These are phyloP conservation scores for Sporothrix globosa DNA, from an alignment of 2,329 filamentous ascomycete genomes.

Conservation along the genomic window DNA sequence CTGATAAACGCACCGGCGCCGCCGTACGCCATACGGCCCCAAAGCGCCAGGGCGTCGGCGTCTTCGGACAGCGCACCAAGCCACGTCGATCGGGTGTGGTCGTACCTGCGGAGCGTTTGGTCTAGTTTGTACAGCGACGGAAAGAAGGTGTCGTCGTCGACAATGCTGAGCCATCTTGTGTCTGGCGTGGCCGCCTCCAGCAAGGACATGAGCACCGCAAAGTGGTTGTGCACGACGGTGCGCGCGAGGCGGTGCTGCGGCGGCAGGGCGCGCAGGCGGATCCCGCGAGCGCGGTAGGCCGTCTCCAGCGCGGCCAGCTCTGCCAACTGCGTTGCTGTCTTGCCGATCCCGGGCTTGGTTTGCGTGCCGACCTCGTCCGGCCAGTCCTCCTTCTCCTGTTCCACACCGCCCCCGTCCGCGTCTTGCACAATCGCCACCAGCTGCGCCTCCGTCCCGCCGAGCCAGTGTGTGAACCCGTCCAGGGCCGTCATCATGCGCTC, in stretches of 20 bases:
- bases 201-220: slow-evolving; percentile 58
- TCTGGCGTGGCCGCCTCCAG: slow-evolving; percentile 48
- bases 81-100: slow-evolving; percentile 56
- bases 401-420: slow-evolving; percentile 33
- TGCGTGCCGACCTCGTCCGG: slow-evolving; percentile 11
- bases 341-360: neutral
- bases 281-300: slow-evolving; percentile 42
- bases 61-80: slow-evolving; percentile 62
- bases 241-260: slow-evolving; percentile 43
- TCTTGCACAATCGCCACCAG: slow-evolving; percentile 59
- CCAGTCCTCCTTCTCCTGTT: neutral
- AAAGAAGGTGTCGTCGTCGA: slow-evolving; percentile 69
- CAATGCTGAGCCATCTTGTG: slow-evolving; percentile 59
- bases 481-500: slow-evolving; percentile 56
- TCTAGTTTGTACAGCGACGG: slow-evolving; percentile 56
- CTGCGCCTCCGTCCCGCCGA: slow-evolving; percentile 54
- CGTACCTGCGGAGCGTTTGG: slow-evolving; percentile 51
- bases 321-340: neutral
- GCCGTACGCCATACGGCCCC: slow-evolving; percentile 64
- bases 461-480: slow-evolving; percentile 59
- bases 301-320: slow-evolving; percentile 41
- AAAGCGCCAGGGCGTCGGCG: slow-evolving; percentile 53
- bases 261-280: slow-evolving; percentile 37
- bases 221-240: slow-evolving; percentile 59
- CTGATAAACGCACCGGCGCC: slow-evolving; percentile 64